phyloP scores from a whole-genome alignment of 2,329 filamentous ascomycete genomes.

The Elsinoe australis region DNA sequence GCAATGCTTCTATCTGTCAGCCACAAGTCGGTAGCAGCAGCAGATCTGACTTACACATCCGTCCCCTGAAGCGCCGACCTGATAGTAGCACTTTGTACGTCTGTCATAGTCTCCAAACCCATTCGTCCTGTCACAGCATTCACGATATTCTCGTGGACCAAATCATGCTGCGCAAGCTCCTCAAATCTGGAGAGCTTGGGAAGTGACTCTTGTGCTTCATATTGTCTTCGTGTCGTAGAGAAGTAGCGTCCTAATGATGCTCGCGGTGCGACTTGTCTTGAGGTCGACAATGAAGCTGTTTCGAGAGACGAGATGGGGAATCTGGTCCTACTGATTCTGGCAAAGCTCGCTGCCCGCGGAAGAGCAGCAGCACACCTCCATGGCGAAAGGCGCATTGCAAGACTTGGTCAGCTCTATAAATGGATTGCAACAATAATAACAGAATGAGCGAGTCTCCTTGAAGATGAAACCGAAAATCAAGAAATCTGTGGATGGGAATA shows the following conservation, averaged over 20 bases:
- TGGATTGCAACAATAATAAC: too few species aligned
- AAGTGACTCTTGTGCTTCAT: constrained; percentile 18
- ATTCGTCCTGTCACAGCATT: constrained; percentile 59
- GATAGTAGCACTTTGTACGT: constrained; percentile 82
- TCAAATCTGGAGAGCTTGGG: constrained; percentile 35
- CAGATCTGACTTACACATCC: constrained; percentile 60
- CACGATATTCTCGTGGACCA: constrained; percentile 60
- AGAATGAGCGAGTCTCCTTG: too few species aligned
- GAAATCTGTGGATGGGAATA: too few species aligned
- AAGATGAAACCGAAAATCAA: too few species aligned
- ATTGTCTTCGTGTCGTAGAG: constrained; percentile 18
- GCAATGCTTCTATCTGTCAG: constrained; percentile 48
- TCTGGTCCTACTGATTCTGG: constrained; percentile 22
- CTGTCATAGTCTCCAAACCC: constrained; percentile 78
- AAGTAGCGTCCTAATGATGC: constrained; percentile 21
- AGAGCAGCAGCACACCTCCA: constrained; percentile 35
- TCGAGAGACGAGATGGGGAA: constrained; percentile 22
- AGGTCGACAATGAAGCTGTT: constrained; percentile 13
- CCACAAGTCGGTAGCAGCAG: background rate
- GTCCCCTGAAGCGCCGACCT: constrained; percentile 67
- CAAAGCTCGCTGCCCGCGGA: constrained; percentile 28
- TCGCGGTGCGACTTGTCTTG: constrained; percentile 24
- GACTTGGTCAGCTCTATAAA: background rate
- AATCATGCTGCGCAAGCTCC: constrained; percentile 36
- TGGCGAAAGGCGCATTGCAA: constrained; percentile 13